Conservation (phyloP, 306 rosid species). For the Oxytropis ochrocephala region DNA sequence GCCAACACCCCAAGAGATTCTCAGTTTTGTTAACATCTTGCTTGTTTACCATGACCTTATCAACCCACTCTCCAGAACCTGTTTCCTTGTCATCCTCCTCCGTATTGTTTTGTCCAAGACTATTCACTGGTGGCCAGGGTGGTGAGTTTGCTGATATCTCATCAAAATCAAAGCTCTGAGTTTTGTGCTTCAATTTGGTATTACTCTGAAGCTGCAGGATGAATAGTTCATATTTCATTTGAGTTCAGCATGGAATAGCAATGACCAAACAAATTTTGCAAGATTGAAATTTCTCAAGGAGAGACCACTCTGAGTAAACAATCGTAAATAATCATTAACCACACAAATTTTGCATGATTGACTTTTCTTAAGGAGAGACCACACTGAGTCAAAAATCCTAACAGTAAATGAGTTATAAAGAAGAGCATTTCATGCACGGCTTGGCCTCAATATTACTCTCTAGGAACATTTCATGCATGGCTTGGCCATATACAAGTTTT, state of each 20-base stretch:
- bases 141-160: conserved; percentile 80
- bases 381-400: too few species aligned
- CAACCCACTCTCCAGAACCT: conserved; percentile 84
- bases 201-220: conserved; percentile 53
- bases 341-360: too few species aligned
- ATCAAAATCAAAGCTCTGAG: conserved; percentile 72
- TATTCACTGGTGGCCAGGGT: conserved; percentile 85
- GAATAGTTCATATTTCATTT: neutral
- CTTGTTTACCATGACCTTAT: conserved; percentile 96
- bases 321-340: too few species aligned
- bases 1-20: conserved; percentile 66
- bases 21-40: conserved; percentile 60
- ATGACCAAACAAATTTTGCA: neutral
- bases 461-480: neutral
- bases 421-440: too few species aligned
- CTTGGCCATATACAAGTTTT: neutral
- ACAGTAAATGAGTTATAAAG: too few species aligned
- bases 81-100: conserved; percentile 75
- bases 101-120: too few species aligned
- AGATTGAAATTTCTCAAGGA: neutral
- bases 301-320: neutral
- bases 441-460: too few species aligned
- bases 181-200: conserved; percentile 43
- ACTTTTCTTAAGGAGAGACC: too few species aligned
- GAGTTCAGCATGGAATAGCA: conserved; percentile 3